phyloP scores from a whole-genome alignment of 371 early-diverging fungal genomes.

The Nematocida sp. region DNA sequence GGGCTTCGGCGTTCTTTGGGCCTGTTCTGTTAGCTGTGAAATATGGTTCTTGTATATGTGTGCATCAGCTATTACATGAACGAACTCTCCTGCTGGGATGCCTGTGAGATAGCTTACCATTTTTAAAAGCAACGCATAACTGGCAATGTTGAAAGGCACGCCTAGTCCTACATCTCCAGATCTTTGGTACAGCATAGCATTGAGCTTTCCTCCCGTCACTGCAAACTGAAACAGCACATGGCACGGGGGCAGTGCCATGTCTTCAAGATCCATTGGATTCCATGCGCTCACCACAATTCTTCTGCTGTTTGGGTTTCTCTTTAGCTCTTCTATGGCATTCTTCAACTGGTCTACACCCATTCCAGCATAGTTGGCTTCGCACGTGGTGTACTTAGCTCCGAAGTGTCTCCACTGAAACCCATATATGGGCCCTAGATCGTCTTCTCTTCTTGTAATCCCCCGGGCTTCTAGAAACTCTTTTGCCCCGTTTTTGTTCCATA shows the following conservation, averaged over 20 bases:
- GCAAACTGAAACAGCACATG: constrained; percentile 88
- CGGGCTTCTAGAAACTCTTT: constrained; percentile 77
- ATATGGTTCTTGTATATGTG: constrained; percentile 90
- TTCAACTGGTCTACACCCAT: constrained; percentile 87
- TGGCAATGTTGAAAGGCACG: constrained; percentile 97
- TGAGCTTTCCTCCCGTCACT: constrained; percentile 67
- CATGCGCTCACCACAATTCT: constrained; percentile 90
- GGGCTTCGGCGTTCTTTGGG: constrained; percentile 71
- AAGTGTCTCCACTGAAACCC: constrained; percentile 99
- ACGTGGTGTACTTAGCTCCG: constrained; percentile 81
- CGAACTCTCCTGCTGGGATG: constrained; percentile 77
- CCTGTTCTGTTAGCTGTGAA: constrained; percentile 75
- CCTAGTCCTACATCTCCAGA: constrained; percentile 96
- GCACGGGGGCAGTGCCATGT: constrained; percentile 88
- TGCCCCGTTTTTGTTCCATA: constrained; percentile 94
- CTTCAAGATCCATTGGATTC: constrained; percentile 77
- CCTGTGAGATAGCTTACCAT: constrained; percentile 84
- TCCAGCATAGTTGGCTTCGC: constrained; percentile 78
- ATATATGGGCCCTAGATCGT: constrained; percentile 95
- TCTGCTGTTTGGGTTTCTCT: constrained; percentile 74
- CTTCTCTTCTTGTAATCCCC: constrained; percentile 74
- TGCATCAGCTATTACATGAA: constrained; percentile 88
- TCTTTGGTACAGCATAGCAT: constrained; percentile 90
- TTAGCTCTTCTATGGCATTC: constrained; percentile 76
- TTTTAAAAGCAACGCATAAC: constrained; percentile 82